These are phyloP conservation scores for Entomortierella lignicola DNA, from an alignment of 192 early-diverging fungal species.

Conservation along the genomic window DNA sequence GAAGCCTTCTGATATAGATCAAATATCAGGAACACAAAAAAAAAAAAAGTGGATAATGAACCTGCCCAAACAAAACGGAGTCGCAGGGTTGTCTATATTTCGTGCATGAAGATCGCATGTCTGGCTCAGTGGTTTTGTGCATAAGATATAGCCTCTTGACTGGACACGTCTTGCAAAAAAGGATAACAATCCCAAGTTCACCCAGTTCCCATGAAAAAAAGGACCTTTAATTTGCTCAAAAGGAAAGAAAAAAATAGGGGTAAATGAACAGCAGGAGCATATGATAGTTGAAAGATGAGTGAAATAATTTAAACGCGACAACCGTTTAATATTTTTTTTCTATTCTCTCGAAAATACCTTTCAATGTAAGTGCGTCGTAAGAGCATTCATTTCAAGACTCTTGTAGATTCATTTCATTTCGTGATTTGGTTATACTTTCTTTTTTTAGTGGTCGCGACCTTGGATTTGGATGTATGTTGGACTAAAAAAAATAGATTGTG, in stretches of 20 bases:
- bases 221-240: neutral
- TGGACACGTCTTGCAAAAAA: neutral
- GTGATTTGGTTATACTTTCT: too few species aligned
- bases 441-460: too few species aligned
- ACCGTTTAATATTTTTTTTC: constrained; percentile 1
- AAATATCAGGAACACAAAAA: neutral
- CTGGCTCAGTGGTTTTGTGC: constrained; percentile 4
- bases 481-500: too few species aligned
- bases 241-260: constrained; percentile 13
- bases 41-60: neutral
- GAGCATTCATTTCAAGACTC: too few species aligned
- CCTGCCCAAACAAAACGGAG: neutral
- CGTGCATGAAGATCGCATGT: neutral
- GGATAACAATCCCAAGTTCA: neutral
- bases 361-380: too few species aligned
- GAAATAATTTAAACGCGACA: neutral
- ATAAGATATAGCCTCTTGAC: neutral
- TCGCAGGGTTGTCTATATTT: neutral
- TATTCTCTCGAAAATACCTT: neutral
- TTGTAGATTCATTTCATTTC: too few species aligned
- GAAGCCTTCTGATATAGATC: neutral
- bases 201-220: constrained; percentile 32
- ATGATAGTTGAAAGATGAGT: neutral
- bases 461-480: too few species aligned
- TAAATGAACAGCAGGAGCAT: neutral